Base-by-base conservation (phyloP, 768 basidiomycete genomes). In the Pisolithus microcarpus region DNA sequence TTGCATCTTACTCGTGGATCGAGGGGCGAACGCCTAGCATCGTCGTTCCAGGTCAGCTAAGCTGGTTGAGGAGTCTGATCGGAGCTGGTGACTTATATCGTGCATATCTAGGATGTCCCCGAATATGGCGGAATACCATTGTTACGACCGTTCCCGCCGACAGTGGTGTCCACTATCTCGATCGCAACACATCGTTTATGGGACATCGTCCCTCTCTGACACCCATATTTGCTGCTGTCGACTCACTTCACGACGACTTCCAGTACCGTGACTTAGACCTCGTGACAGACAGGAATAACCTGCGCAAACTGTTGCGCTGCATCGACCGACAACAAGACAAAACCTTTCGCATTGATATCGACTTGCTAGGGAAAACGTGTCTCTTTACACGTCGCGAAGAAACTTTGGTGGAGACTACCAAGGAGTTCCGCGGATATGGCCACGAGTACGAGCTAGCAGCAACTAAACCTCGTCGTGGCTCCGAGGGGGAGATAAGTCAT, bases 331-430 rank as follows among this genome's bases (percentile, higher is more conserved):
- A 18, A 10, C 10, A 16, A 4, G n/a, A 10, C 2, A 66, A 65
- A 11, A 76, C 79, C 48, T 91, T 89, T 59, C 71, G 87, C 21
- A 84, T 90, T 54, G 85, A 91, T 50, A 54, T 81, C 5, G 80
- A 89, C 61, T 69, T 87, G 13, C 75, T 72, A 0, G 84, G 85
- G 1, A 57, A 58, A n/a, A 87, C 87, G 0, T 67, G 85, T 15
- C 58, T 90, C 24, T 67, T 88, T 57, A 80, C 78, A 50, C 70
- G 87, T 1, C 71, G 48, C 23, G 84, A 83, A 77, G 76, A 75
- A 26, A 13, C 28, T 21, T 56, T n/a, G 9, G 5, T 49, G 0
- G 18, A 43, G 10, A 21, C 55, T 16, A 49, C 45, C 0, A 57
- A 49, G 5, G 56, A 74, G 10, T 63, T 60, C 11, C 72, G 70